These are phyloP conservation scores for Colletotrichum navitas DNA, from an alignment of 2,329 filamentous ascomycete species.

Conservation along the genomic window DNA sequence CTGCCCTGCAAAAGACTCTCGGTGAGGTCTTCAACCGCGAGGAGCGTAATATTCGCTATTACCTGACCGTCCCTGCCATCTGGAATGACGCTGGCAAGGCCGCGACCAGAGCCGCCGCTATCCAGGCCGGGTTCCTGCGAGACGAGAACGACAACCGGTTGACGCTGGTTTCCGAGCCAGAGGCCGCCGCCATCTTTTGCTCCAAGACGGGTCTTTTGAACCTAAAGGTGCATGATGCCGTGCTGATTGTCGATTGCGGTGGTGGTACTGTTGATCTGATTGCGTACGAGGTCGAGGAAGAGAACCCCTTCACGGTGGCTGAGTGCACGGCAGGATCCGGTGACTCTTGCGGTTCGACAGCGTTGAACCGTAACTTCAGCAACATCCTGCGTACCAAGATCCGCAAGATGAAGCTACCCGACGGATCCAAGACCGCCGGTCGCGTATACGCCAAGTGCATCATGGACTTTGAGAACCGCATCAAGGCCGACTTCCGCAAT, in stretches of 20 bases:
- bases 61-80: constrained; percentile 97
- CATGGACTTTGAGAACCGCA: constrained; percentile 99
- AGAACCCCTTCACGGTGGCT: constrained; percentile 95
- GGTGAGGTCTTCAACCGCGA: constrained; percentile 98
- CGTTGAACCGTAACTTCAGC: constrained; percentile 97
- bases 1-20: constrained; percentile 93
- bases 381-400: constrained; percentile 98
- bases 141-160: constrained; percentile 98
- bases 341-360: constrained; percentile 98
- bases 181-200: constrained; percentile 97
- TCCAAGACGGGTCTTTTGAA: constrained; percentile 96
- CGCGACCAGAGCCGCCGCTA: constrained; percentile 93
- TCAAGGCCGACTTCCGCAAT: constrained; percentile 99
- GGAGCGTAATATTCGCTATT: constrained; percentile 97
- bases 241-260: constrained; percentile 97
- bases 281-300: constrained; percentile 98
- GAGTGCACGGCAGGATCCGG: constrained; percentile 98
- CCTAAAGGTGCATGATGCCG: constrained; percentile 98
- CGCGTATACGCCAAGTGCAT: constrained; percentile 99
- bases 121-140: constrained; percentile 95
- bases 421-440: constrained; percentile 96
- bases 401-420: constrained; percentile 97
- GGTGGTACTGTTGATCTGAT: constrained; percentile 99
- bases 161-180: constrained; percentile 94
- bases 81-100: constrained; percentile 99